Base-by-base conservation (phyloP, 1,284 basidiomycete species). In the Microbotryum lychnidis-dioicae region DNA sequence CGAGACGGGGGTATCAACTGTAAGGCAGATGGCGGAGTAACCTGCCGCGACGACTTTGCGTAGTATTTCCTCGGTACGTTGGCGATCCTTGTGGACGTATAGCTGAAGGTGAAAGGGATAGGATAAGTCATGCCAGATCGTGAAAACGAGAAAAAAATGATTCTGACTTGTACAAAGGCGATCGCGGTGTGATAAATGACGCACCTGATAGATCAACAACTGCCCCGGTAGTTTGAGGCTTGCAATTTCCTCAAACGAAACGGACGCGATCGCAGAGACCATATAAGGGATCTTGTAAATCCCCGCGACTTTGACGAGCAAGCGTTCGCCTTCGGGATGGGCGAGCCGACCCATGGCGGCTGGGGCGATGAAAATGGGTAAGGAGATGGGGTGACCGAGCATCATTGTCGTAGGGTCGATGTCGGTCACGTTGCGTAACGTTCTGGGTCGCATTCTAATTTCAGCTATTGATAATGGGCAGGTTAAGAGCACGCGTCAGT, bases 11-110 rank as follows among this genome's bases (percentile, higher is more conserved):
- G 91, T 90, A 76, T 96, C 92, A 4, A 93, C 91, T 0, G 92
- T 96, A 50, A 96, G 77, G 75, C 91, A 89, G 58, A 97, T 87
- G 1, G 89, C 91, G 57, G 85, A 88, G 75, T 87, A 89, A 0
- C 87, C 87, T 12, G 87, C 76, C 21, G 74, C 71, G 67, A 88
- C 85, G 25, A 91, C 81, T 63, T 88, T 84, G 49, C 79, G 80
- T 42, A 96, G 80, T 45, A 88, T 84, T 65, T 83, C 80, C 69
- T 84, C 83, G 2, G 90, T 88, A 29, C 83, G 78, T 6, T 76
- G 73, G 55, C 89, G 82, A 71, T 90, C 82, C 53, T 79, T 78
- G 75, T 91, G 85, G 73, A 94, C 90, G 76, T 96, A 96, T 37
- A 96, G 78, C 73, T 82, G 78, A 68, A 69, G 69, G 27, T 27